Conservation (phyloP, 1,139 yeast genomes). For the Nakaseomyces kungkrabaensis region DNA sequence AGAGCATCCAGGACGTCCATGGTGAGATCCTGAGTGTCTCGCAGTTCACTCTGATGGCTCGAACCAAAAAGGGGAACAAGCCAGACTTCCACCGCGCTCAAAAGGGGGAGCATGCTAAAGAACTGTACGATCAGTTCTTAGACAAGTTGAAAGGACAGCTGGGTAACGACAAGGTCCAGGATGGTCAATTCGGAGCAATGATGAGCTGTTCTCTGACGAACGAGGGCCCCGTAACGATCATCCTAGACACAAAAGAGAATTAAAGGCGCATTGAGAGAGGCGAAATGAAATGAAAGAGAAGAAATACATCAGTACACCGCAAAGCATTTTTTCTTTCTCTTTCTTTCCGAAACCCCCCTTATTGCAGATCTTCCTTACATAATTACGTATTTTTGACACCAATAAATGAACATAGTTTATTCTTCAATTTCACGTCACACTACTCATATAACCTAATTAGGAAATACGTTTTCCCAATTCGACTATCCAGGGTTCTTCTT, state of each 20-base stretch:
- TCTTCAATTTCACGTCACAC: too few relatives aligned
- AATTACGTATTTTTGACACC: too few relatives aligned
- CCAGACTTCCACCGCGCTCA: constrained; percentile 92
- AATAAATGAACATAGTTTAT: too few relatives aligned
- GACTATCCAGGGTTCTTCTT: background rate
- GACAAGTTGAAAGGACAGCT: constrained; percentile 39
- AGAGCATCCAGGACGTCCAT: constrained; percentile 38
- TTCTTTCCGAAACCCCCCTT: too few relatives aligned
- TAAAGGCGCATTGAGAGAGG: background rate
- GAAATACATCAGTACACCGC: background rate
- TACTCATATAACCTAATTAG: background rate
- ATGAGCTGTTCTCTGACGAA: constrained; percentile 84
- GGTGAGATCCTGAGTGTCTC: constrained; percentile 67
- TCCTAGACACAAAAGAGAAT: constrained; percentile 22
- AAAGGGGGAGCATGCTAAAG: constrained; percentile 63
- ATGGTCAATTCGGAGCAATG: constrained; percentile 93
- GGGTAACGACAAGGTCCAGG: constrained; percentile 56
- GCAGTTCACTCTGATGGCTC: constrained; percentile 82
- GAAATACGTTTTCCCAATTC: background rate
- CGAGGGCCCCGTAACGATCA: constrained; percentile 43
- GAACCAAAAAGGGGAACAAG: constrained; percentile 77
- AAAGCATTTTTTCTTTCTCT: too few relatives aligned
- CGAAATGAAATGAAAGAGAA: background rate
- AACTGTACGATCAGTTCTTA: constrained; percentile 56
- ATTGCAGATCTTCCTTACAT: too few relatives aligned